Conservation (phyloP, 1,284 basidiomycete genomes). For the Ganoderma meredithae region DNA sequence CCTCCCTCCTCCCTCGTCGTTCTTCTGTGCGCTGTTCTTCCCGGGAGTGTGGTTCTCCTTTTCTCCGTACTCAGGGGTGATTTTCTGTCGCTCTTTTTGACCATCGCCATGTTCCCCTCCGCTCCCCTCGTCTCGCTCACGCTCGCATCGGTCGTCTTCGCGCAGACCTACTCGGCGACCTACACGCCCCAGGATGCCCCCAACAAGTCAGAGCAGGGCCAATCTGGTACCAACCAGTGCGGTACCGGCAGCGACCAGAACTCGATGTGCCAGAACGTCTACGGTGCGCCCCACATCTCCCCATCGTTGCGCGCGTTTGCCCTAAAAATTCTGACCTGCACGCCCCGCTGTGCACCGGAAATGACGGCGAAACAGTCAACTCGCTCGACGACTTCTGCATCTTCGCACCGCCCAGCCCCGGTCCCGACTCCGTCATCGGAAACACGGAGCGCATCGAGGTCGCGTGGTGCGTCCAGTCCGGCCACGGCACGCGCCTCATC, state of each 20-base stretch:
- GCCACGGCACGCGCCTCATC: constrained; percentile 76
- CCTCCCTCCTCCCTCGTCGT: constrained; percentile 6
- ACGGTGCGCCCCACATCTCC: constrained; percentile 49
- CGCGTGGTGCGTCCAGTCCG: constrained; percentile 73
- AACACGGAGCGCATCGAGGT: constrained; percentile 72
- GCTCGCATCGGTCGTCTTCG: constrained; percentile 34
- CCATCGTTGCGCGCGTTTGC: constrained; percentile 3
- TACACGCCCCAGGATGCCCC: constrained; percentile 54
- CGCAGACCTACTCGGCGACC: constrained; percentile 47
- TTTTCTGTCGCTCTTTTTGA: background rate
- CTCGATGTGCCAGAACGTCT: constrained; percentile 72
- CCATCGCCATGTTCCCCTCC: constrained; percentile 30
- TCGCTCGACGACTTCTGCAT: constrained; percentile 68
- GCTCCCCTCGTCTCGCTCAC: constrained; percentile 29
- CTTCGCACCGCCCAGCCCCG: constrained; percentile 63
- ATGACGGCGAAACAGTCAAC: constrained; percentile 55
- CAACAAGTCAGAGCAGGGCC: constrained; percentile 62
- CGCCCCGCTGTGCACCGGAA: constrained; percentile 17
- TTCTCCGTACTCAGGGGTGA: background rate
- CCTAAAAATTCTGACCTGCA: constrained; percentile 6
- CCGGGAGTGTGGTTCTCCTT: constrained; percentile 9
- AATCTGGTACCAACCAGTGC: constrained; percentile 72
- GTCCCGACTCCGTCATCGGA: constrained; percentile 59
- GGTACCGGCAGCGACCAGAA: constrained; percentile 62
- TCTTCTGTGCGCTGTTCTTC: background rate